Evolutionary conservation across 192 early-diverging fungal genomes (phyloP).

Genomic region (Linnemannia hyalina): DNA sequence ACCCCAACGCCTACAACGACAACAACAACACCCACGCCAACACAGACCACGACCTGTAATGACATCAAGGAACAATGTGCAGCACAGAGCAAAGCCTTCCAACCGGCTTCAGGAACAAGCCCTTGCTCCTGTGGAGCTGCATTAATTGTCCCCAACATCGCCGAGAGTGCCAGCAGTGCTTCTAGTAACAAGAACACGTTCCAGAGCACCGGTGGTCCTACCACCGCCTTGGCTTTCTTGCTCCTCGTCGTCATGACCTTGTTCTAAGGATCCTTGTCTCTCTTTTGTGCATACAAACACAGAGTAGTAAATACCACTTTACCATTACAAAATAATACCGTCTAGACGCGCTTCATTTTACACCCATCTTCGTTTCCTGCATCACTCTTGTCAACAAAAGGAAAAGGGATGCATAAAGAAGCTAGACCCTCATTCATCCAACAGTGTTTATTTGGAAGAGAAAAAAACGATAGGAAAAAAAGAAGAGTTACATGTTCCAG

Average conservation of each 20-base stretch:
- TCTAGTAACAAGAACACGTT: slow-evolving; percentile 22
- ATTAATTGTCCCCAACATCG: slow-evolving; percentile 20
- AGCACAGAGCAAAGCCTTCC: slow-evolving; percentile 29
- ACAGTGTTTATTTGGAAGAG: background rate
- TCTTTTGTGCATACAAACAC: too few relatives aligned
- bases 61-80: slow-evolving; percentile 47
- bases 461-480: background rate
- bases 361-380: too few relatives aligned
- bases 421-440: background rate
- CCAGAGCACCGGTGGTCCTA: slow-evolving; percentile 37
- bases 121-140: slow-evolving; percentile 28
- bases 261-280: slow-evolving; percentile 5
- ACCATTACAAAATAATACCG: too few relatives aligned
- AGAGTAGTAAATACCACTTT: too few relatives aligned
- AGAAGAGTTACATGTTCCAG: slow-evolving; percentile 6
- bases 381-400: background rate
- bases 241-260: slow-evolving; percentile 27
- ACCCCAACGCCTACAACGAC: background rate
- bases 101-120: slow-evolving; percentile 10
- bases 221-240: slow-evolving; percentile 22
- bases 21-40: slow-evolving; percentile 4
- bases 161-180: background rate
- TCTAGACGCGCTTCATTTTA: too few relatives aligned
- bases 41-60: slow-evolving; percentile 22
- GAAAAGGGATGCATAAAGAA: background rate